These are phyloP conservation scores for Vaccinium vitisidaea DNA, from an alignment of 148 eudicot species.

Conservation along the genomic window DNA sequence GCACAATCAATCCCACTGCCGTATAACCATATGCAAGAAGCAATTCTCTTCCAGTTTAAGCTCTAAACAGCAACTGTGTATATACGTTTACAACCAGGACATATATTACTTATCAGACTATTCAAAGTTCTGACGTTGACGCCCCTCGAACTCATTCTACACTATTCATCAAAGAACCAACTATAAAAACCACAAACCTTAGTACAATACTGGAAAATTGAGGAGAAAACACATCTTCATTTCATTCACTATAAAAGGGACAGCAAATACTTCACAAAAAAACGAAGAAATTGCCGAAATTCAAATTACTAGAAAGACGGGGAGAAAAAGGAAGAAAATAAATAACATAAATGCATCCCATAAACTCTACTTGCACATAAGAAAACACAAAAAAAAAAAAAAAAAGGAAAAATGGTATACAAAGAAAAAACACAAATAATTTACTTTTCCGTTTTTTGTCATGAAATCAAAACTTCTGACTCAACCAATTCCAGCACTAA, in stretches of 20 bases:
- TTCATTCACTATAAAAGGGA: neutral
- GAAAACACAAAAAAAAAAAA: neutral
- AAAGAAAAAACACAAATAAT: neutral
- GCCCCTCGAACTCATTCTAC: neutral
- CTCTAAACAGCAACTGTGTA: neutral
- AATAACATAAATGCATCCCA: neutral
- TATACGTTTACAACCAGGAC: neutral
- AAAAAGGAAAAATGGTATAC: neutral
- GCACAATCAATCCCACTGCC: neutral
- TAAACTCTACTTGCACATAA: neutral
- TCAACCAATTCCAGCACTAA: neutral
- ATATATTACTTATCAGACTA: neutral
- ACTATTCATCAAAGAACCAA: neutral
- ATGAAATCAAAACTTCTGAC: neutral
- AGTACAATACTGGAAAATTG: neutral
- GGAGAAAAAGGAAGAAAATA: neutral
- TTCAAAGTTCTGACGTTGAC: neutral
- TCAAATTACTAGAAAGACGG: neutral
- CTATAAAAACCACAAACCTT: neutral
- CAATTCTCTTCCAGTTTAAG: neutral
- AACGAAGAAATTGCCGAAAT: neutral
- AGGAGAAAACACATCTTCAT: neutral
- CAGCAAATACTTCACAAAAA: neutral
- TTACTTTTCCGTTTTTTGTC: neutral
- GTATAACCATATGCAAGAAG: neutral